These are phyloP conservation scores for Leccinum rimulosum DNA, from an alignment of 768 basidiomycete species.

Conservation along the genomic window DNA sequence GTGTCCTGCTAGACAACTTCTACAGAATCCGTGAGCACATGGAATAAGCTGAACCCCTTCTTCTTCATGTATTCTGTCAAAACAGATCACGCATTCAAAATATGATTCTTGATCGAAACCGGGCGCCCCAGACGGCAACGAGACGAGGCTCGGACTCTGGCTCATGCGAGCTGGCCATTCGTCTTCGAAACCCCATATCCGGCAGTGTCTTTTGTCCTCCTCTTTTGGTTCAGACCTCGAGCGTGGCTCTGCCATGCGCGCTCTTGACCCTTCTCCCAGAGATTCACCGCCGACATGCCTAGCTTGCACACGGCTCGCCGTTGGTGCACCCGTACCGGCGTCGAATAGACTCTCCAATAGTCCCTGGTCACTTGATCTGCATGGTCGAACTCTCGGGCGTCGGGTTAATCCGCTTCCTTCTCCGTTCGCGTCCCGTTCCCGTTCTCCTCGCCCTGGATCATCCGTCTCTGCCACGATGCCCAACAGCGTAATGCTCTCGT, in stretches of 20 bases:
- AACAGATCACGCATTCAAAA: conserved; percentile 57
- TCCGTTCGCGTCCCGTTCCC: not conserved
- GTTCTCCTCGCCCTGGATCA: conserved; percentile 26
- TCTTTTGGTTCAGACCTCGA: conserved; percentile 15
- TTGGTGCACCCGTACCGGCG: not conserved
- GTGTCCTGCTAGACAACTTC: conserved; percentile 46
- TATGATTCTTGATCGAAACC: conserved; percentile 1
- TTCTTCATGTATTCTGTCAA: conserved; percentile 44
- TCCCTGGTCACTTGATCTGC: conserved; percentile 2
- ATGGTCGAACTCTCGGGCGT: not conserved
- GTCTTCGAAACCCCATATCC: conserved; percentile 21
- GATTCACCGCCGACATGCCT: not conserved
- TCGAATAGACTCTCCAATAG: not conserved
- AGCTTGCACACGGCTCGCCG: not conserved
- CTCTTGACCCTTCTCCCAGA: conserved; percentile 6
- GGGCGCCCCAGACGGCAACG: conserved; percentile 1
- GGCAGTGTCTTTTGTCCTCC: conserved; percentile 21
- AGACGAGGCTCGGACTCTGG: not conserved
- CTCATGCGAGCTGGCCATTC: not conserved
- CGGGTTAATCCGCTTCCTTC: not conserved
- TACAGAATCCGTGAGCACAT: conserved; percentile 56
- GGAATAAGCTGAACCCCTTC: conserved; percentile 36
- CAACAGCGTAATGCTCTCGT: conserved; percentile 49
- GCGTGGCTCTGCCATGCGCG: not conserved
- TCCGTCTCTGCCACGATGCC: conserved; percentile 37